Evolutionary conservation across 2,329 filamentous ascomycete genomes (phyloP), one percentile per base, ranked within the genome.

Genomic region (Fusarium nurragi): DNA sequence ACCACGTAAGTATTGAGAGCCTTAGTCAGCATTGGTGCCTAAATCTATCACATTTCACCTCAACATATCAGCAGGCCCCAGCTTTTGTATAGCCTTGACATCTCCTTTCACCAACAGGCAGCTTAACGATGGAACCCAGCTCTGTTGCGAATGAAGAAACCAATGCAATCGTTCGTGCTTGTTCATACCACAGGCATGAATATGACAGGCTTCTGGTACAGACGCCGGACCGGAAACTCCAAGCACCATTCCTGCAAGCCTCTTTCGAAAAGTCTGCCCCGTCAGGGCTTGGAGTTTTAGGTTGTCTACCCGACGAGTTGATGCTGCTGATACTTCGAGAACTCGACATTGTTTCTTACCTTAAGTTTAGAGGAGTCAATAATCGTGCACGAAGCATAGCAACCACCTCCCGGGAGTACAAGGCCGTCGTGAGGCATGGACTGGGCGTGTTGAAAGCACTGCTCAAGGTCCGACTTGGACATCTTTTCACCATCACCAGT

Each of bases 161-260:
- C 8, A 32, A 47, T 6, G 32, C 43, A 4, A 52, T 53, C 7
- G 6, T 63, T 30, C 14, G 39, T 3, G 40, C 48, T 7, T 63
- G 52, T 18, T 34, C 60, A 19, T 63, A 63, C 18, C 58, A 58
- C n/a, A 51, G 60, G 11, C 14, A 14, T 12, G 60, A 63, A 10
- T 63, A 44, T 3, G 60, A 63, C 36, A 43, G 39, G 6, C 22
- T 63, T 13, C 28, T 63, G 1, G 28, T 63, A 10, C 41, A 18
- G 9, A 58, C 38, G 4, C 32, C 53, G 5, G 34, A 48, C 4
- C 21, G 9, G 6, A 63, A 58, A 9, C 37, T 63, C 1, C n/a
- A 63, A 22, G 58, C 60, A 4, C 37, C 41, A 8, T 63, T 50
- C 22, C 18, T 63, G n/a, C 41, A 48, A 5, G 14, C 23, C 7